Evolutionary conservation across 768 basidiomycete genomes (phyloP).

Genomic region (Cystofilobasidium bisporidii): DNA sequence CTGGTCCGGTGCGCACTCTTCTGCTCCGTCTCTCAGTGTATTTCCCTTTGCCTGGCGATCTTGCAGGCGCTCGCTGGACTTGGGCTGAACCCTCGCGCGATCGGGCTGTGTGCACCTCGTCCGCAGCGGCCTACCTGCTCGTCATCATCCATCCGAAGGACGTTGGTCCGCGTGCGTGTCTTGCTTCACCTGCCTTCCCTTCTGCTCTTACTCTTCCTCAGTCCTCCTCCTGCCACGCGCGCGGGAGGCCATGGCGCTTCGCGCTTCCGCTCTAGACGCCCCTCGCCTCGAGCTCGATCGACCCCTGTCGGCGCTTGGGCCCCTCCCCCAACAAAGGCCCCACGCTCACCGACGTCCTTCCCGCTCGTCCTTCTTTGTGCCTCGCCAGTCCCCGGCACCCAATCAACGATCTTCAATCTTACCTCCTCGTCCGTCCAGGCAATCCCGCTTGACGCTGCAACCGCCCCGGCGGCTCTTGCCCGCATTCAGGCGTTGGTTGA

Average conservation of each 20-base stretch:
- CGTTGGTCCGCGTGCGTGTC: slow-evolving; percentile 21
- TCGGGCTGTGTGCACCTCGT: background rate
- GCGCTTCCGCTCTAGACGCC: no score
- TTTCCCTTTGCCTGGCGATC: background rate
- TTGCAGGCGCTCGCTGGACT: no score
- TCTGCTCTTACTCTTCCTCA: background rate
- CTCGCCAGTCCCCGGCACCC: slow-evolving; percentile 14
- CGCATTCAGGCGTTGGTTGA: background rate
- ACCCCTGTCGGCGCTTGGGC: no score
- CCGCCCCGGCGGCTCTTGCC: background rate
- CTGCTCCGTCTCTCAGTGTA: background rate
- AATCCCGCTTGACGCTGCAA: slow-evolving; percentile 2
- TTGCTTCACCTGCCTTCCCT: background rate
- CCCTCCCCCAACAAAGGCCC: no score
- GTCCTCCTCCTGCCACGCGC: background rate
- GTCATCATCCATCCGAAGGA: slow-evolving; percentile 20
- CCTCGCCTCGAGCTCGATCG: no score
- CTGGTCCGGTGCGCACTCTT: slow-evolving; percentile 10
- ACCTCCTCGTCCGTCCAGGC: slow-evolving; percentile 9
- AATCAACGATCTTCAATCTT: slow-evolving; percentile 17
- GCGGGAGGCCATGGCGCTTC: no score
- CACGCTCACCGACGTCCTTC: background rate
- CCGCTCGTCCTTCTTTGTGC: background rate
- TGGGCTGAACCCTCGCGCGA: background rate
- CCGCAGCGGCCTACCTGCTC: slow-evolving; percentile 26